A percentile compares a stretch with the other conserved stretches of the same genome.
phyloP scores from a whole-genome alignment of 1,284 basidiomycete genomes.

The Cutaneotrichosporon cyanovorans region DNA sequence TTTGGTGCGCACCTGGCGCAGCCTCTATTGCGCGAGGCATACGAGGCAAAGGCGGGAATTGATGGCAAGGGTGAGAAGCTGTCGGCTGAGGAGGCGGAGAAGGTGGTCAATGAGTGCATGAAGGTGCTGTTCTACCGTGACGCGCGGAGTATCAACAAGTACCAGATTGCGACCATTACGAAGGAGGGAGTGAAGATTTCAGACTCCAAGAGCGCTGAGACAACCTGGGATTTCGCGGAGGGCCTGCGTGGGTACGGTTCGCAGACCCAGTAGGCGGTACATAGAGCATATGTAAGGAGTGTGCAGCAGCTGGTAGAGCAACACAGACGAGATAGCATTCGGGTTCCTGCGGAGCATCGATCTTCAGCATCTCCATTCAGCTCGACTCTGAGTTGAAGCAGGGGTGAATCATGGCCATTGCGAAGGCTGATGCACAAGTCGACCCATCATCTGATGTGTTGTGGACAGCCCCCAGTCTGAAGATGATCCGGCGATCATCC shows the following conservation, averaged over 20 bases:
- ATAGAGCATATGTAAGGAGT: conserved; percentile 1
- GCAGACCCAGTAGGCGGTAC: conserved; percentile 52
- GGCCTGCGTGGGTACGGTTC: conserved; percentile 58
- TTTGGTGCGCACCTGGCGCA: conserved; percentile 93
- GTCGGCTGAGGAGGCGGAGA: conserved; percentile 69
- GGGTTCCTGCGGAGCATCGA: no score
- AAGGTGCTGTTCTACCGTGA: conserved; percentile 95
- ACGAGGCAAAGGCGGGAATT: conserved; percentile 50
- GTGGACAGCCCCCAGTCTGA: no score
- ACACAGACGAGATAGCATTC: no score
- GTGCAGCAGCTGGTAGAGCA: not conserved
- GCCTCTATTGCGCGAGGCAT: conserved; percentile 78
- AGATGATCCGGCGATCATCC: no score
- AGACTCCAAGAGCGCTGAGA: conserved; percentile 67
- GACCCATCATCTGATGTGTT: no score
- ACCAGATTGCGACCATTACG: conserved; percentile 88
- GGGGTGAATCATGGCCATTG: no score
- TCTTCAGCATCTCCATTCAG: no score
- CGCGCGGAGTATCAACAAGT: conserved; percentile 95
- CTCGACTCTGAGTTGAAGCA: no score
- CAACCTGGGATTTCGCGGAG: conserved; percentile 89
- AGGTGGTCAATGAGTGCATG: conserved; percentile 79
- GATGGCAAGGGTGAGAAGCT: conserved; percentile 71
- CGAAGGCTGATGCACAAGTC: no score
- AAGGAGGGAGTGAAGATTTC: conserved; percentile 69